Base-by-base conservation (phyloP, 805 yeast genomes). In the Candida methanosorbosa region DNA sequence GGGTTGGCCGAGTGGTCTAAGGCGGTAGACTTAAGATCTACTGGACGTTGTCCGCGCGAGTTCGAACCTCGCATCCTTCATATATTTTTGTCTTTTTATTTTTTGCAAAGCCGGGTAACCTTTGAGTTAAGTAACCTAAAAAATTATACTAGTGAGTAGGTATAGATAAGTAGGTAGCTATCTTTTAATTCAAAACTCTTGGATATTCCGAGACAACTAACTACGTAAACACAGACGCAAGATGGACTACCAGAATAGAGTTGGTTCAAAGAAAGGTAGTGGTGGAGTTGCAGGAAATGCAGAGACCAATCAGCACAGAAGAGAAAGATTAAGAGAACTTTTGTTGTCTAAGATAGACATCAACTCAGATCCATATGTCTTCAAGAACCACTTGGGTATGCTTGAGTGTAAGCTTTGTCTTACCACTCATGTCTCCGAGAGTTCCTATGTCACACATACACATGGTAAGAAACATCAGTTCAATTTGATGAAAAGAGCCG, bases 191-290 rank as follows among this genome's bases (percentile, higher is more conserved):
- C n/a, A n/a, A n/a, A n/a, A n/a, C n/a, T n/a, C n/a, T n/a, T n/a
- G n/a, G n/a, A n/a, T n/a, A n/a, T n/a, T n/a, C n/a, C n/a, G n/a
- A n/a, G n/a, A n/a, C n/a, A n/a, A n/a, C n/a, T n/a, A n/a, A n/a
- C n/a, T n/a, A n/a, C n/a, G n/a, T n/a, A n/a, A n/a, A n/a, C 7
- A 19, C 11, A 21, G 23, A 21, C 8, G 11, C 5, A 40, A 27
- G 5, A 87, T 87, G 97, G 95, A 87, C 55, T 84, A 84, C 51
- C 88, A 85, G 42, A 83, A 82, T 45, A 61, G 95, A 48, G 94
- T 83, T 3, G 95, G 95, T 30, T 81, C 94, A 6, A 87, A 87
- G 58, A 78, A 84, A 53, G 96, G 96, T 24, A 75, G 81, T 20
- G 97, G 96, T 44, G 96, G 95, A 6, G 66, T 87, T 15, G 96